These are phyloP conservation scores for Blastocystis sp. DNA, from an alignment of 352 stramenopile species.

Conservation along the genomic window DNA sequence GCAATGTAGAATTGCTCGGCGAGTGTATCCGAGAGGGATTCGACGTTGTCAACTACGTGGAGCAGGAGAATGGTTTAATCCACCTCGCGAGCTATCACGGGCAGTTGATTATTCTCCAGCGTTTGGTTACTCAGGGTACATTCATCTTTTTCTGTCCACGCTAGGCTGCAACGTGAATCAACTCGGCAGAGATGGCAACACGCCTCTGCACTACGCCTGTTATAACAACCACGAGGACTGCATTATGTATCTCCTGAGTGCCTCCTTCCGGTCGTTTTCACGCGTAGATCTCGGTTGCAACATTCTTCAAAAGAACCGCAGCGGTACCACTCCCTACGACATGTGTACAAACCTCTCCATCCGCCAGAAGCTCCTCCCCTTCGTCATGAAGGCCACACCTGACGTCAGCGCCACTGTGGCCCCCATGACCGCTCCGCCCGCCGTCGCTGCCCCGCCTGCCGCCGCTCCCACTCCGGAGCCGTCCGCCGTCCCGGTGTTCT, in stretches of 20 bases:
- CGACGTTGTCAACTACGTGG: conserved; percentile 63
- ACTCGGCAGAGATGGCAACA: conserved; percentile 49
- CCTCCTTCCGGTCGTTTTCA: not conserved
- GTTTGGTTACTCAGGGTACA: conserved; percentile 25
- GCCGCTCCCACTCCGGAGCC: not conserved
- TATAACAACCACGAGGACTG: conserved; percentile 54
- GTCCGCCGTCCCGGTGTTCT: conserved; percentile 28
- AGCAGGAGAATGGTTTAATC: conserved; percentile 61
- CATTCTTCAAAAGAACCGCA: conserved; percentile 54
- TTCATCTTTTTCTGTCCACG: not conserved
- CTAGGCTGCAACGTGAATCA: conserved; percentile 56
- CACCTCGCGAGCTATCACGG: conserved; percentile 56
- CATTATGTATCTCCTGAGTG: conserved; percentile 65
- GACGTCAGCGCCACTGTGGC: not conserved
- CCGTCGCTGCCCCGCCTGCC: not conserved
- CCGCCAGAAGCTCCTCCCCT: conserved; percentile 45
- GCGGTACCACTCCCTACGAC: conserved; percentile 42
- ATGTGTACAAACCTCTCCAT: conserved; percentile 40
- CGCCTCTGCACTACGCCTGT: conserved; percentile 45
- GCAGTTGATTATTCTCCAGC: conserved; percentile 47
- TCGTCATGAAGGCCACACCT: conserved; percentile 41
- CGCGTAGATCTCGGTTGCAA: conserved; percentile 41
- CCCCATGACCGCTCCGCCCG: not conserved
- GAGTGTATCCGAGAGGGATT: conserved; percentile 54
- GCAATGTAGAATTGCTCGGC: conserved; percentile 11